Evolutionary conservation across 176 grass and related monocot species (phyloP).

Genomic region (Musa itinerans): DNA sequence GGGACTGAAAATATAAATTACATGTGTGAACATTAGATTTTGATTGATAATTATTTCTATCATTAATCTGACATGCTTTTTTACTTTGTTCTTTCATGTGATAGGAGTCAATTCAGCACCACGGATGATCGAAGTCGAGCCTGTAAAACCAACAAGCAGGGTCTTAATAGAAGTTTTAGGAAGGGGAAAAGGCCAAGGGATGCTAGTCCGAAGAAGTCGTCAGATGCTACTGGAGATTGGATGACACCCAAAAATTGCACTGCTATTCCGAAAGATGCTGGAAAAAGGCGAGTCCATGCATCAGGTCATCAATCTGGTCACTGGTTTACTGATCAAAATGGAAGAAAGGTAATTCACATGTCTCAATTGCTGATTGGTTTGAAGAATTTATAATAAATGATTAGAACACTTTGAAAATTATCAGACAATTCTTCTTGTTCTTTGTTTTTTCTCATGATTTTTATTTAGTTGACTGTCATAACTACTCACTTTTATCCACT

Average conservation of each 20-base stretch:
- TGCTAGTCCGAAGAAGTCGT: background rate
- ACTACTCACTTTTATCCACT: too few relatives aligned
- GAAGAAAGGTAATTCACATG: conserved; percentile 45
- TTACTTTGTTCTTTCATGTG: background rate
- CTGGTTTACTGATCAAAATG: conserved; percentile 65
- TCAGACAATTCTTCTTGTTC: background rate
- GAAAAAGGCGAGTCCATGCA: conserved; percentile 57
- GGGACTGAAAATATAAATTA: conserved; percentile 29
- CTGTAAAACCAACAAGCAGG: background rate
- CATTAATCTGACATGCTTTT: background rate
- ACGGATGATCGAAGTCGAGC: conserved; percentile 2
- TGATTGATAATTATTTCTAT: background rate
- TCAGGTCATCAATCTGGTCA: conserved; percentile 50
- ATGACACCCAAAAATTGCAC: conserved; percentile 21
- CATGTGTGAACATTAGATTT: conserved; percentile 26
- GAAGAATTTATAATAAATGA: background rate
- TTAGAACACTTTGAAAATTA: too few relatives aligned
- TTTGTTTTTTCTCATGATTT: background rate
- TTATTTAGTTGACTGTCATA: background rate
- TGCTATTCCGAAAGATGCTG: conserved; percentile 47
- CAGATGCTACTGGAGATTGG: conserved; percentile 14
- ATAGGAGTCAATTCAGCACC: conserved; percentile 30
- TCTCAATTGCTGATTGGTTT: background rate
- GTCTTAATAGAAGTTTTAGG: conserved; percentile 10
- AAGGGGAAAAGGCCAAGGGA: background rate